phyloP scores from a whole-genome alignment of 441 rosid genomes.

The Gossypium schwendimanii region DNA sequence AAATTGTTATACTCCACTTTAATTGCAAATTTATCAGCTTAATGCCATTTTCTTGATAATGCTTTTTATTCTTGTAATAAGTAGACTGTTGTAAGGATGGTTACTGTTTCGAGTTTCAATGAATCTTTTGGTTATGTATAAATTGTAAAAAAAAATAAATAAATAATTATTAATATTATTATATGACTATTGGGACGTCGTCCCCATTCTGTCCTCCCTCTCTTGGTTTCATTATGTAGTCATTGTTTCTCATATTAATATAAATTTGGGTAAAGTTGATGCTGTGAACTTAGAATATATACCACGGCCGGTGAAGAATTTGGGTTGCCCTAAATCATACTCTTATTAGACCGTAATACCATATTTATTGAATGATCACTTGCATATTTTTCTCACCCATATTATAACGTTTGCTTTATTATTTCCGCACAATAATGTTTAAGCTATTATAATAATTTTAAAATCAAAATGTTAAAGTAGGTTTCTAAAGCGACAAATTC shows the following conservation, averaged over 20 bases:
- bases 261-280: not conserved
- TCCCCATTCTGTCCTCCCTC: not conserved
- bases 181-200: not conserved
- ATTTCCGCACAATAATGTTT: too few species aligned
- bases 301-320: not conserved
- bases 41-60: too few species aligned
- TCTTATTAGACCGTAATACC: not conserved
- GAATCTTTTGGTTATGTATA: too few species aligned
- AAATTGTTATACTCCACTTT: not conserved
- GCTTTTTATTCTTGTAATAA: too few species aligned
- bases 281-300: not conserved
- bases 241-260: not conserved
- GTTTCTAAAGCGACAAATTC: too few species aligned
- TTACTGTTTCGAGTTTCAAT: too few species aligned
- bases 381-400: not conserved
- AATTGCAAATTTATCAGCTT: not conserved
- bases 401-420: too few species aligned
- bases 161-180: too few species aligned
- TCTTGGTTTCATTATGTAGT: not conserved
- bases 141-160: too few species aligned
- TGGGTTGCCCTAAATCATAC: not conserved
- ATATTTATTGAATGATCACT: not conserved
- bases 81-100: too few species aligned
- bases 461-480: too few species aligned
- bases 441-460: too few species aligned